These are phyloP conservation scores for Paracoccidioides brasiliensis DNA, from an alignment of 2,329 filamentous ascomycete genomes.

Conservation along the genomic window DNA sequence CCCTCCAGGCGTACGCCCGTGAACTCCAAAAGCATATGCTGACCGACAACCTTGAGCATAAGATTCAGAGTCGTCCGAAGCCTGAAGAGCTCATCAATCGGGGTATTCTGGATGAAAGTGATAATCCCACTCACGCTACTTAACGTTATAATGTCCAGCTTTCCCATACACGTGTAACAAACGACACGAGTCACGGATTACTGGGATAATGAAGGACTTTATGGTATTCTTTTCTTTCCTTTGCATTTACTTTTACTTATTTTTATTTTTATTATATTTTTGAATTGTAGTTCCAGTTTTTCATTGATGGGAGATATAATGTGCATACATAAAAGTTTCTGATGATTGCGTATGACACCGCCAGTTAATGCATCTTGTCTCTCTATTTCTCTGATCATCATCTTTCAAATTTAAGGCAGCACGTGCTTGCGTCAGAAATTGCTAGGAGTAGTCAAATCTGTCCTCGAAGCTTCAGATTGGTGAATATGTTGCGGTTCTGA, in stretches of 20 bases:
- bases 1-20: slow-evolving; percentile 64
- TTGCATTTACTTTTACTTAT: too few species aligned
- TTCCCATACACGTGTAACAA: neutral
- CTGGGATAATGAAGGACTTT: neutral
- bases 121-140: slow-evolving; percentile 26
- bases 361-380: too few species aligned
- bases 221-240: neutral
- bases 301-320: too few species aligned
- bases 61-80: slow-evolving; percentile 62
- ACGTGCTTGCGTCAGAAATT: too few species aligned
- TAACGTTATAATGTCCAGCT: neutral
- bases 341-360: too few species aligned
- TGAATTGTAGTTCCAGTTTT: too few species aligned
- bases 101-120: slow-evolving; percentile 61
- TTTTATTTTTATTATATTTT: neutral
- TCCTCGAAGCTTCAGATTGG: too few species aligned
- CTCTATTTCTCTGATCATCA: too few species aligned
- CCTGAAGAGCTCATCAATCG: slow-evolving; percentile 65
- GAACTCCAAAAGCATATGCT: slow-evolving; percentile 84
- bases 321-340: too few species aligned
- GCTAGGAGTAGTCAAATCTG: too few species aligned
- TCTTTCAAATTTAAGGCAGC: too few species aligned
- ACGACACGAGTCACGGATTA: neutral
- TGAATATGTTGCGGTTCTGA: too few species aligned
- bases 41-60: slow-evolving; percentile 74